A percentile compares a stretch with the other conserved stretches of the same genome.
Evolutionary conservation across 1,284 basidiomycete genomes (phyloP).

Genomic region (Rugosomyces carneus): DNA sequence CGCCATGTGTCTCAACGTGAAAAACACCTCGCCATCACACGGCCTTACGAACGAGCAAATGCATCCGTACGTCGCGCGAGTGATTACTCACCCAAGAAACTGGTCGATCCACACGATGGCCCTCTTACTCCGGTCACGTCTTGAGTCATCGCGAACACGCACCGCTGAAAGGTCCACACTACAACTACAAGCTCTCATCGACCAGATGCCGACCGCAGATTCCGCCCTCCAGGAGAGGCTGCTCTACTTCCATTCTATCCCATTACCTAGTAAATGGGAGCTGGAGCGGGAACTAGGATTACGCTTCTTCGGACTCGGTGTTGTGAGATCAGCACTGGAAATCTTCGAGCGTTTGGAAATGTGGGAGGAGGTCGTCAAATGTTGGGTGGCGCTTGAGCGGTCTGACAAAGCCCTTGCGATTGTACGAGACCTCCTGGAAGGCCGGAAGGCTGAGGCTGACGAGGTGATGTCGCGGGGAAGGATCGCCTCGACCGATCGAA

Average conservation of each 20-base stretch:
- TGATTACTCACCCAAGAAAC: conserved; percentile 81
- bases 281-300: conserved; percentile 84
- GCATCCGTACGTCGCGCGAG: conserved; percentile 82
- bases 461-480: conserved; percentile 62
- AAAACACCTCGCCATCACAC: conserved; percentile 81
- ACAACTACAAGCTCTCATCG: conserved; percentile 88
- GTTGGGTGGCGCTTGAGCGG: conserved; percentile 76
- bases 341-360: conserved; percentile 92
- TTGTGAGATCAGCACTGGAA: conserved; percentile 81
- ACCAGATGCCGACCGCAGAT: conserved; percentile 90
- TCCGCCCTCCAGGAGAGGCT: conserved; percentile 67
- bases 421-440: conserved; percentile 80
- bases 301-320: conserved; percentile 78
- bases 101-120: conserved; percentile 96
- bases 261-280: conserved; percentile 85
- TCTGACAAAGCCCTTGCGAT: conserved; percentile 72
- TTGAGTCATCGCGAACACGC: conserved; percentile 80
- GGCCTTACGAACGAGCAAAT: conserved; percentile 88
- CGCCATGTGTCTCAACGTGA: conserved; percentile 83
- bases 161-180: conserved; percentile 87
- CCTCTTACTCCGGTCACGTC: conserved; percentile 81
- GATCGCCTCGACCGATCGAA: conserved; percentile 34
- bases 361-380: conserved; percentile 94
- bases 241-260: conserved; percentile 72
- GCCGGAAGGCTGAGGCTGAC: conserved; percentile 77